A percentile compares a stretch with the other conserved stretches of the same genome.
phyloP scores from a whole-genome alignment of 257 asterid genomes.

The Jacaranda mimosifolia region DNA sequence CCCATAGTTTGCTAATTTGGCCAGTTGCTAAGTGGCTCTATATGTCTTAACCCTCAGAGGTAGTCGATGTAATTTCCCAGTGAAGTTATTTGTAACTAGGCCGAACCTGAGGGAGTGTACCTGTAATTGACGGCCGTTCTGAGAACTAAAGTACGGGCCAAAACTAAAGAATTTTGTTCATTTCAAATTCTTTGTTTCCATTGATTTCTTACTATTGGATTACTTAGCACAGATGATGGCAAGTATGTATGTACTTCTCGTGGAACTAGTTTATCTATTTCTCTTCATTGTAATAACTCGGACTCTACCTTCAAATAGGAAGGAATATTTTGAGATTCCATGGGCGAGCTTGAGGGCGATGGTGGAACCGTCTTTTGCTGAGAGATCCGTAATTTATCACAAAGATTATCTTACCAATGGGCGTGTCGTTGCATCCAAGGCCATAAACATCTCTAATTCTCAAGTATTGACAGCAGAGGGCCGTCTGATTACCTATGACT shows the following conservation, averaged over 20 bases:
- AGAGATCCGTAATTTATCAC: constrained; percentile 80
- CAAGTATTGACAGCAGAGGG: constrained; percentile 76
- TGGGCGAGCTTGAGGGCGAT: constrained; percentile 84
- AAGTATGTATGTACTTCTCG: neutral
- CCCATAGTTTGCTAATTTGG: too few relatives aligned
- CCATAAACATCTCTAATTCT: constrained; percentile 57
- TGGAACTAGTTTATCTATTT: neutral
- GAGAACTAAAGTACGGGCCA: too few relatives aligned
- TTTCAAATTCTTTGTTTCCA: neutral
- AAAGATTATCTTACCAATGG: constrained; percentile 82
- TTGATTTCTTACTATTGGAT: neutral
- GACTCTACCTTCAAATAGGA: constrained; percentile 51
- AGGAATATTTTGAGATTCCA: constrained; percentile 89
- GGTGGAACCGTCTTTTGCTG: constrained; percentile 82
- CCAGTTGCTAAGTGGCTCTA: too few relatives aligned
- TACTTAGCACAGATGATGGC: neutral
- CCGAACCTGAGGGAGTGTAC: neutral
- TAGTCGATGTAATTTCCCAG: neutral
- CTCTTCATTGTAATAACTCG: constrained; percentile 4
- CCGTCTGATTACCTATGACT: constrained; percentile 64
- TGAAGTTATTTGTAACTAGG: neutral
- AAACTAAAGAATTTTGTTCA: too few relatives aligned
- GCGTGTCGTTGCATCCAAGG: constrained; percentile 70
- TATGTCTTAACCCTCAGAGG: neutral
- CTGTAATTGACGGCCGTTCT: neutral